phyloP scores from a whole-genome alignment of 78 protist genomes.

The Dictyostelium purpureum region DNA sequence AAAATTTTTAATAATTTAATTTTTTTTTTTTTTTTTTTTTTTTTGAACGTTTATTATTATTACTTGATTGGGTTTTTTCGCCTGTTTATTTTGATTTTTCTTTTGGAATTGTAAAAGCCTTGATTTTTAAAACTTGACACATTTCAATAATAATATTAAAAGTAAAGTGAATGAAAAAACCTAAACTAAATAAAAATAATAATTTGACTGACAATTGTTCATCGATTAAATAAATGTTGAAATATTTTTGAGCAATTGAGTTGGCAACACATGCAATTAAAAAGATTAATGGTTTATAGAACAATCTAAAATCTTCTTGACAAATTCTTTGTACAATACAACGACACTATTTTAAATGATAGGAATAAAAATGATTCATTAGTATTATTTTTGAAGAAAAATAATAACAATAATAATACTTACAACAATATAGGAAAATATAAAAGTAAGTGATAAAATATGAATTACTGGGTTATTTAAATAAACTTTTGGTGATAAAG shows the following conservation, averaged over 20 bases:
- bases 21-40: background rate
- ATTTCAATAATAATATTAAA: conserved; percentile 35
- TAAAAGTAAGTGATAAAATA: conserved; percentile 42
- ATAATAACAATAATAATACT: background rate
- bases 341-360: conserved; percentile 15
- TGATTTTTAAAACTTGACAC: conserved; percentile 39
- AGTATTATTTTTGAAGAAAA: background rate
- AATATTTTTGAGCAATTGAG: background rate
- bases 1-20: background rate
- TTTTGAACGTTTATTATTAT: background rate
- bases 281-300: conserved; percentile 70
- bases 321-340: conserved; percentile 74
- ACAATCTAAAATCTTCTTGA: conserved; percentile 73
- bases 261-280: conserved; percentile 13
- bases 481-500: conserved; percentile 31
- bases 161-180: conserved; percentile 33
- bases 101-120: conserved; percentile 61
- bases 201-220: conserved; percentile 13
- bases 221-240: background rate
- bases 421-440: conserved; percentile 57
- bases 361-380: background rate
- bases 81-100: background rate
- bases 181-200: conserved; percentile 23
- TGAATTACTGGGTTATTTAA: conserved; percentile 20
- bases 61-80: no score